Evolutionary conservation across 1,139 yeast species (phyloP), one percentile per base, ranked within the genome.

Genomic region (Groenewaldozyma sp.): DNA sequence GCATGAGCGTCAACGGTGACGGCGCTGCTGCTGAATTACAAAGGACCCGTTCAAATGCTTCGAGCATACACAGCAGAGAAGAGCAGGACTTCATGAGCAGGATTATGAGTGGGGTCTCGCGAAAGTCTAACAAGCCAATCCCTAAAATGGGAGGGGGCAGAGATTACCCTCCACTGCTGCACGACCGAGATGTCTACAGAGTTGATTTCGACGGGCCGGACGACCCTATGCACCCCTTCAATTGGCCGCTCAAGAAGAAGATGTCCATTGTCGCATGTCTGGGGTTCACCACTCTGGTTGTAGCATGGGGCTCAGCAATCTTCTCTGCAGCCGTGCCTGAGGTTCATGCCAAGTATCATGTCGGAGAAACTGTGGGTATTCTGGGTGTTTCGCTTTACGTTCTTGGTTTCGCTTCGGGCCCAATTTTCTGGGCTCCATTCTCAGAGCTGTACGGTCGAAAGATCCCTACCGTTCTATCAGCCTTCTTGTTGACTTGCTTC

Each of bases 351-450:
- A 40, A 50, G 24, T 63, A 46, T 45, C 52, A 52, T 31, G 58
- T 62, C 4, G 55, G 60, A 6, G 36, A 42, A 2, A 59, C 52
- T 3, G 63, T 58, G 2, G 69, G 48, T 3, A 41, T 10, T 48
- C 65, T 83, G 33, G 81, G 83, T 39, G 70, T 82, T 10, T 76
- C 93, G 0, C 65, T 83, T 22, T 84, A 74, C 51, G 94, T 84
- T 17, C 54, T 80, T 33, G 94, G 94, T 17, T 82, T 82, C 58
- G 94, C 93, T 1, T 70, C 81, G 0, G 94, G 94, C 14, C 94
- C 94, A 5, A 64, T 82, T 28, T 50, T 82, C 29, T 83, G 83
- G 77, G 94, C 91, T 17, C 94, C 94, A 3, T 55, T 82, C 34
- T 78, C 88, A 6, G 94, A 82, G 58, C 56, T 80, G 37, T 78